phyloP scores from a whole-genome alignment of 768 basidiomycete species.

The Coprinopsis cinerea region DNA sequence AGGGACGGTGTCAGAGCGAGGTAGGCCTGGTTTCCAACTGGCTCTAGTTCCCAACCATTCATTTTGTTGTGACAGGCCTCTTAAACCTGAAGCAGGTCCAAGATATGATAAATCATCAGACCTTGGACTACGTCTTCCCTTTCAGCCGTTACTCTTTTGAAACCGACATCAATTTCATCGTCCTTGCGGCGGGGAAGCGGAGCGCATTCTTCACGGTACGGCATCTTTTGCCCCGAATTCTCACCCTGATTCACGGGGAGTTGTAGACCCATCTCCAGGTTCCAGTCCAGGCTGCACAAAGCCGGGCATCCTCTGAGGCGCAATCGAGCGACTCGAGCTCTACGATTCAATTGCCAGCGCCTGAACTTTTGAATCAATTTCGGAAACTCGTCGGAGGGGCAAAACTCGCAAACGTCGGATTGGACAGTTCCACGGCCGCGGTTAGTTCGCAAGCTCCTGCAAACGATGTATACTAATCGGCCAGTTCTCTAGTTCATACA shows the following conservation, averaged over 20 bases:
- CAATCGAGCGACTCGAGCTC: neutral
- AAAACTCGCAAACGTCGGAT: conserved; percentile 46
- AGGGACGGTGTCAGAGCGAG: conserved; percentile 55
- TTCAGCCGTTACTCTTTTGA: conserved; percentile 68
- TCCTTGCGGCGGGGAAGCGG: conserved; percentile 57
- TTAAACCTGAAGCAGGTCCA: conserved; percentile 60
- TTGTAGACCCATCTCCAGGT: conserved; percentile 53
- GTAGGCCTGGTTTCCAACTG: conserved; percentile 27
- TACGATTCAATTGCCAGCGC: conserved; percentile 30
- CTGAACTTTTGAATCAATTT: conserved; percentile 47
- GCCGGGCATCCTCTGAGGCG: conserved; percentile 28
- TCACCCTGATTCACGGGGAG: neutral
- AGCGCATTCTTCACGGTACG: conserved; percentile 71
- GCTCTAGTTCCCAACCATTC: neutral
- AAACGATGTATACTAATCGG: neutral
- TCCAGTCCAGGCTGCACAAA: conserved; percentile 19
- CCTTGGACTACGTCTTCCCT: conserved; percentile 69
- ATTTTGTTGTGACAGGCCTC: conserved; percentile 38
- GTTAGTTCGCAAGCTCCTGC: conserved; percentile 26
- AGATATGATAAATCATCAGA: conserved; percentile 57
- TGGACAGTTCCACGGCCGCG: conserved; percentile 53
- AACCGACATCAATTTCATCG: conserved; percentile 64
- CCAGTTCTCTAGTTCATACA: conserved; percentile 53
- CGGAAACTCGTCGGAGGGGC: conserved; percentile 58
- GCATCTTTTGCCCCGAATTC: neutral